Evolutionary conservation across 257 asterid genomes (phyloP).

Genomic region (Ligustrum vulgare): DNA sequence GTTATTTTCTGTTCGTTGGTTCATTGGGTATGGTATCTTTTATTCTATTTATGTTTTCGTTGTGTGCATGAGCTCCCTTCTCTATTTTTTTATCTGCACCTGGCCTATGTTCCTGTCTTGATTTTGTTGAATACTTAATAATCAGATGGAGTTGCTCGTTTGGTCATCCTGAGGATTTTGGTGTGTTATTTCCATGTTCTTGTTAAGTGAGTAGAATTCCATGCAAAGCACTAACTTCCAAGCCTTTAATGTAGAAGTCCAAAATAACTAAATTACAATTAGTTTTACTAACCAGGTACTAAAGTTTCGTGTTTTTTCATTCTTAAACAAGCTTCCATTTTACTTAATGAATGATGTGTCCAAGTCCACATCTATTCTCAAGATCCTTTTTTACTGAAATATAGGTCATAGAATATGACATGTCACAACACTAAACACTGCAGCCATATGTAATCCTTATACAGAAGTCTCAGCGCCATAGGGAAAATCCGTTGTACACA

Average conservation of each 20-base stretch:
- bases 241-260: neutral
- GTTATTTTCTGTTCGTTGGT: conserved; percentile 1
- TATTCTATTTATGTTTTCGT: conserved; percentile 4
- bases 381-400: neutral
- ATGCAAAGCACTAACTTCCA: neutral
- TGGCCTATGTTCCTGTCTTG: neutral
- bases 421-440: neutral
- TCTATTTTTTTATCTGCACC: conserved; percentile 1
- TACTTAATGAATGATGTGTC: neutral
- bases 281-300: neutral
- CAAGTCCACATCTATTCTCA: neutral
- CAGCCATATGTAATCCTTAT: neutral
- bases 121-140: neutral
- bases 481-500: neutral
- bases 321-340: neutral
- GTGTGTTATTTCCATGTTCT: neutral
- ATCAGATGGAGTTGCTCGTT: conserved; percentile 1
- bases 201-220: neutral
- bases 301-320: neutral
- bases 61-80: neutral
- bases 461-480: neutral
- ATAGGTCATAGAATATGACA: neutral
- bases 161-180: neutral
- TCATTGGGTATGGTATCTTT: neutral
- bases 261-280: neutral